Evolutionary conservation across 371 early-diverging fungal species (phyloP).

Genomic region (Mortierella sp.): DNA sequence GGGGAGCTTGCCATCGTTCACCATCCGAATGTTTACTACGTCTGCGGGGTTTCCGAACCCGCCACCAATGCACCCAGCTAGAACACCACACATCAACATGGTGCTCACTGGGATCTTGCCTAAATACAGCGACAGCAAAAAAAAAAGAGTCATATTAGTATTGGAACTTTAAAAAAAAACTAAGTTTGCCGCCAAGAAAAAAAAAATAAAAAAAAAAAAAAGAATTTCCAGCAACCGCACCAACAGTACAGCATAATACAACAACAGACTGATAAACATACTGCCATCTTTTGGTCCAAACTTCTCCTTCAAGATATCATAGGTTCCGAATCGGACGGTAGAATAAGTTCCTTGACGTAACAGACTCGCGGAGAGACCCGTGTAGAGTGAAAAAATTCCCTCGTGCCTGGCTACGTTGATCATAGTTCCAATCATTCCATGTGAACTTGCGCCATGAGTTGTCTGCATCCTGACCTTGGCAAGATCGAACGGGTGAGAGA

Average conservation of each 20-base stretch:
- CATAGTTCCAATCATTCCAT: constrained; percentile 67
- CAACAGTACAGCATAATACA: constrained; percentile 5
- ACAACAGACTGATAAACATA: constrained; percentile 43
- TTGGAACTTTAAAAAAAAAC: no score
- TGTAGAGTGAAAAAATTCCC: constrained; percentile 71
- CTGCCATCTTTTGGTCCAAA: constrained; percentile 64
- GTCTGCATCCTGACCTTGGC: constrained; percentile 91
- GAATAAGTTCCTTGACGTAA: constrained; percentile 85
- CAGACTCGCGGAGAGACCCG: constrained; percentile 79
- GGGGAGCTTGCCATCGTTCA: constrained; percentile 85
- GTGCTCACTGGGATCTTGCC: constrained; percentile 68
- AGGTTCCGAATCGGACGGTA: constrained; percentile 83
- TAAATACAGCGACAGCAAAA: constrained; percentile 6
- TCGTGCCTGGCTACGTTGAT: constrained; percentile 65
- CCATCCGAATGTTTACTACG: constrained; percentile 87
- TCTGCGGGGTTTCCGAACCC: constrained; percentile 89
- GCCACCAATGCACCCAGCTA: constrained; percentile 85
- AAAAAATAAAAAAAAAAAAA: constrained; percentile 8
- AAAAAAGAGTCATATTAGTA: background rate
- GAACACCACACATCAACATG: constrained; percentile 71
- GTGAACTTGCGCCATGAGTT: constrained; percentile 62
- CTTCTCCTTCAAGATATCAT: constrained; percentile 74
- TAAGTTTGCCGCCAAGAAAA: background rate
- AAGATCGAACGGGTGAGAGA: constrained; percentile 87
- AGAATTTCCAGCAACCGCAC: background rate